Evolutionary conservation across 768 basidiomycete species (phyloP), one percentile per base, ranked within the genome.

Genomic region (Lactarius tabidus): DNA sequence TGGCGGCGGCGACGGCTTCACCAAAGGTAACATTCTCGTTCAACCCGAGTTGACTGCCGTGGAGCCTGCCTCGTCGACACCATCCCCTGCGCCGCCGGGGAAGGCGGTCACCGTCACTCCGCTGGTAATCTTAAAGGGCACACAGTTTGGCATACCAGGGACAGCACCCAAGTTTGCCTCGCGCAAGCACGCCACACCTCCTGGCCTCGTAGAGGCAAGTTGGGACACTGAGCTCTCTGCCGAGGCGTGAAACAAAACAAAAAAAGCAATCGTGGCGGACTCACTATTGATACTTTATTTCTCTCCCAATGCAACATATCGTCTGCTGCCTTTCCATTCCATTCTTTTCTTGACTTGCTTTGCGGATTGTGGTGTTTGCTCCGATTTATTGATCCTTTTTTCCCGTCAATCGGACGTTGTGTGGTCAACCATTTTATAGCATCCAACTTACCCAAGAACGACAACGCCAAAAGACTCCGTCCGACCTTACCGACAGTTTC

Each of bases 141-240:
- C 60, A n/a, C 62, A 54, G 29, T 64, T 57, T 31, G 62, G 52
- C 33, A 53, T 54, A 23, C 33, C 66, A 3, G 63, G 62, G 31
- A 29, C 56, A 28, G 41, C 63, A 20, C 18, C 62, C 57, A 67
- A 63, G 39, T 67, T 64, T 35, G 31, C 69, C 5, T 57, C 67
- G 18, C 63, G 55, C 10, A 29, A 41, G 28, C 69, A 43, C 12
- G 38, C 63, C 10, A 48, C 59, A 17, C 51, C 68, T 33, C 59
- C 62, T 28, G 48, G 60, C 33, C 63, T 68, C 31, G 52, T 67
- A 15, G 45, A 62, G 20, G 69, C 66, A 6, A 66, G 63, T 9
- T 69, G 69, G 69, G 69, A 65, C 52, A 59, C 66, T 23, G 69
- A 69, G 18, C 43, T 55, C 60, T 68, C 65, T 54, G 52, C 31